Evolutionary conservation across 1,284 basidiomycete species (phyloP).

Genomic region (Naganishia liquefaciens): DNA sequence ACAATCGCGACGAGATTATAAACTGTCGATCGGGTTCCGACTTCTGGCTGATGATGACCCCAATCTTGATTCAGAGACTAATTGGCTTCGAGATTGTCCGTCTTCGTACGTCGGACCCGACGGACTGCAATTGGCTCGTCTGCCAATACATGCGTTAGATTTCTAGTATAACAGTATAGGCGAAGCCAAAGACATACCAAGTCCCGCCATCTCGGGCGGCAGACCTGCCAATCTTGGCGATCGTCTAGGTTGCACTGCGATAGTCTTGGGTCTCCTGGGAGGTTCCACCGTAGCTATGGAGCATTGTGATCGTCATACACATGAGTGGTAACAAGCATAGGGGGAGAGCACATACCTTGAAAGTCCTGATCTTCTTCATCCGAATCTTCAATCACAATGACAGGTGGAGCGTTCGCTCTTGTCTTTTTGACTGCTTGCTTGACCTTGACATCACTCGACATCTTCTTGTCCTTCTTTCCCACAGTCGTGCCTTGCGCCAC

Average conservation of each 20-base stretch:
- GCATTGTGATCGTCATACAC: neutral
- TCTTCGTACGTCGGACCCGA: constrained; percentile 26
- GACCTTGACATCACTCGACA: neutral
- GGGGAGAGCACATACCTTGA: neutral
- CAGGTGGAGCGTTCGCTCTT: constrained; percentile 3
- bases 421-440: constrained; percentile 27
- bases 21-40: no score
- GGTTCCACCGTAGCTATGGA: constrained; percentile 22
- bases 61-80: neutral
- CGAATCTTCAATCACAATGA: constrained; percentile 21
- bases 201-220: constrained; percentile 26
- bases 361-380: constrained; percentile 13
- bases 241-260: constrained; percentile 15
- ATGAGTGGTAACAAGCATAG: no score
- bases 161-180: neutral
- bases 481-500: neutral
- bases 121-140: constrained; percentile 12
- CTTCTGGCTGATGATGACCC: no score
- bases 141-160: neutral
- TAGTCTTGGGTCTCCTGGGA: constrained; percentile 22
- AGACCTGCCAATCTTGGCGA: constrained; percentile 24
- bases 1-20: neutral
- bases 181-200: neutral
- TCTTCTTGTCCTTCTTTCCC: constrained; percentile 20
- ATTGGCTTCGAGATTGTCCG: constrained; percentile 12